Conservation (phyloP, 2,329 filamentous ascomycete species). For the Leptographium wingfieldii region DNA sequence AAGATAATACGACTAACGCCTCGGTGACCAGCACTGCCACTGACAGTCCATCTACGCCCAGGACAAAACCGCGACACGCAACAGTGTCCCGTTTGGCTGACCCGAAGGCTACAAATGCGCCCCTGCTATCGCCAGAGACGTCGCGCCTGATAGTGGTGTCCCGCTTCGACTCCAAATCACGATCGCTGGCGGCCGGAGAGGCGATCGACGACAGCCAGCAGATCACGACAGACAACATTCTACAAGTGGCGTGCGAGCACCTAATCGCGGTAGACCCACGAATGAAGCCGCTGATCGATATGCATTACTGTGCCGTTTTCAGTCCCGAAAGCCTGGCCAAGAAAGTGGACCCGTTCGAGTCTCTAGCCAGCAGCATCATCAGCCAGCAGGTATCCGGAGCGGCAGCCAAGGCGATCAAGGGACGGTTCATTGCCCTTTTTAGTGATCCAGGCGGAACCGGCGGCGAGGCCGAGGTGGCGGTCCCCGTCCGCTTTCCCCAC, state of each 20-base stretch:
- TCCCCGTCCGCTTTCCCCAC: conserved; percentile 49
- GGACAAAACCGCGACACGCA: conserved; percentile 24
- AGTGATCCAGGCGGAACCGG: conserved; percentile 9
- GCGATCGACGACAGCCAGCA: conserved; percentile 22
- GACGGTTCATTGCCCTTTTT: conserved; percentile 71
- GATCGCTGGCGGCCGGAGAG: conserved; percentile 21
- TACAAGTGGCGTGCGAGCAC: conserved; percentile 64
- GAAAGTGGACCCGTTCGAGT: conserved; percentile 76
- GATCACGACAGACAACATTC: conserved; percentile 56
- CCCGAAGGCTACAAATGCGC: conserved; percentile 54
- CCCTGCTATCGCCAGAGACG: conserved; percentile 58
- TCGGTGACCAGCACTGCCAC: conserved; percentile 32
- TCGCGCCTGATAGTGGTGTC: conserved; percentile 39
- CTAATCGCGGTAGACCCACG: conserved; percentile 61
- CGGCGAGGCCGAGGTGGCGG: conserved; percentile 3
- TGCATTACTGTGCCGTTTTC: conserved; percentile 67
- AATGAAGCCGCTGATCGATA: conserved; percentile 58
- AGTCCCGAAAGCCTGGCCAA: conserved; percentile 72
- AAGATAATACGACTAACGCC: conserved; percentile 10
- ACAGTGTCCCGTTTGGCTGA: conserved; percentile 44
- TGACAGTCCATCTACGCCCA: conserved; percentile 20
- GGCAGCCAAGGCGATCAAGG: conserved; percentile 79
- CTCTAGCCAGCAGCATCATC: conserved; percentile 76
- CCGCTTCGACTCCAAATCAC: conserved; percentile 26
- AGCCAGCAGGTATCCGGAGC: conserved; percentile 93